phyloP scores from a whole-genome alignment of 2,329 filamentous ascomycete species.

The Botrytis deweyae region DNA sequence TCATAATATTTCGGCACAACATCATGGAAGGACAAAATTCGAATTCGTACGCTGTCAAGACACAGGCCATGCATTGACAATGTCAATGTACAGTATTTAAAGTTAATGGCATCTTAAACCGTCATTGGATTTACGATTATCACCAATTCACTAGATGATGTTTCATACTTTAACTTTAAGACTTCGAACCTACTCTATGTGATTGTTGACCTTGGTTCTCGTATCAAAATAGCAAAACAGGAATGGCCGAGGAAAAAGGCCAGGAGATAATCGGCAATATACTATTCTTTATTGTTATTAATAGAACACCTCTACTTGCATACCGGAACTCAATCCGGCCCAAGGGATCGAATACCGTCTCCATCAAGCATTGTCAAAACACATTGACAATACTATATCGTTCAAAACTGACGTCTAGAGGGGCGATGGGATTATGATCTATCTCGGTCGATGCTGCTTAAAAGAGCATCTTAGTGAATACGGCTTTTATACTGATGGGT shows the following conservation, averaged over 20 bases:
- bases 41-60: neutral
- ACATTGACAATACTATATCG: neutral
- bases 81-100: neutral
- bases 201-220: neutral
- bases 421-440: neutral
- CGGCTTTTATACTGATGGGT: no score
- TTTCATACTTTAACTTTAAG: neutral
- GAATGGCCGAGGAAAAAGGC: neutral
- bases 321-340: neutral
- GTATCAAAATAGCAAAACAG: neutral
- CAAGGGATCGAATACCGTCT: neutral
- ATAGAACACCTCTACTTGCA: neutral
- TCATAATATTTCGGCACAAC: neutral
- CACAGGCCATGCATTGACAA: neutral
- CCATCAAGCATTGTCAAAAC: neutral
- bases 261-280: neutral
- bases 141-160: neutral
- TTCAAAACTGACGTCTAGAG: neutral
- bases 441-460: neutral
- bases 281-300: neutral
- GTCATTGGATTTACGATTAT: neutral
- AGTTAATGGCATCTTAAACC: neutral
- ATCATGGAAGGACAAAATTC: neutral
- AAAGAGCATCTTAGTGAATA: neutral
- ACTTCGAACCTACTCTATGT: neutral